Percentiles rank a stretch among this genome's conserved stretches.
These are phyloP conservation scores for Selenicereus undatus DNA, from an alignment of 148 eudicot genomes.

Conservation along the genomic window DNA sequence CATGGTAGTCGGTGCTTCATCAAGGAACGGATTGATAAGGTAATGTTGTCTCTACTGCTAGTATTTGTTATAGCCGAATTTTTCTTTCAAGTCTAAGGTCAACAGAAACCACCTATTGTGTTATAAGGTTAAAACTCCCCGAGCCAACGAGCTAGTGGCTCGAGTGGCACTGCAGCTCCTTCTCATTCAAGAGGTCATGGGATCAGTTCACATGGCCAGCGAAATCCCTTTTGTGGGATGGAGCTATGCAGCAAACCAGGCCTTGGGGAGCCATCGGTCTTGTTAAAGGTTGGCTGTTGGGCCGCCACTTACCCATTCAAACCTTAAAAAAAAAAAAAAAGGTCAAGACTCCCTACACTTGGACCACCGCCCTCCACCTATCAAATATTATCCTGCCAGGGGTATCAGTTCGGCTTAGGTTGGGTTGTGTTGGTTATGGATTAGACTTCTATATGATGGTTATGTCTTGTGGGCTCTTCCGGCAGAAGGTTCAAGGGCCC, in stretches of 20 bases:
- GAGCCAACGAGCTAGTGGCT: no score
- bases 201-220: no score
- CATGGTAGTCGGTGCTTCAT: slow-evolving; percentile 54
- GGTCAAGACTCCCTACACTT: neutral
- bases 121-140: neutral
- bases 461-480: neutral
- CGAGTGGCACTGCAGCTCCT: no score
- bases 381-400: neutral
- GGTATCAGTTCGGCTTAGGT: neutral
- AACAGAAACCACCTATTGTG: neutral
- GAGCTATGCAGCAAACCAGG: no score
- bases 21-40: slow-evolving; percentile 52
- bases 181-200: no score
- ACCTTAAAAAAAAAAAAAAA: no score
- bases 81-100: neutral
- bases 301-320: no score
- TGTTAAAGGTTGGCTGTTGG: no score
- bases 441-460: neutral
- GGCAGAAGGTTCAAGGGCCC: slow-evolving; percentile 54
- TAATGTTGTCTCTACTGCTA: slow-evolving; percentile 13
- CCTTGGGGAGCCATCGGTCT: no score
- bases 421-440: neutral
- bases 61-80: neutral
- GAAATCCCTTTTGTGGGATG: no score
- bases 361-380: neutral